Evolutionary conservation across 352 stramenopile genomes (phyloP).

Genomic region (Blastocystis sp.): DNA sequence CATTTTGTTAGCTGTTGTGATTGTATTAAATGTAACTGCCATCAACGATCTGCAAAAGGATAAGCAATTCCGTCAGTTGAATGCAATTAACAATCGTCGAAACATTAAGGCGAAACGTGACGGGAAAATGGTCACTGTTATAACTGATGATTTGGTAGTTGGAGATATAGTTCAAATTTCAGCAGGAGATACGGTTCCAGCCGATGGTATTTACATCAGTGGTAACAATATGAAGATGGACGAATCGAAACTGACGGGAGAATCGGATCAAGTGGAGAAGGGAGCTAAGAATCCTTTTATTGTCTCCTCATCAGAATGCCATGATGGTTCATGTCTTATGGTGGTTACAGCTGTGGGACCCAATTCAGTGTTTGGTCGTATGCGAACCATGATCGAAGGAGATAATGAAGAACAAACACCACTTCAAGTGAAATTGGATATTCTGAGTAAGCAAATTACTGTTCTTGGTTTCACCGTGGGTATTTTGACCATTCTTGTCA

Average conservation of each 20-base stretch:
- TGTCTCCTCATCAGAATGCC: conserved; percentile 84
- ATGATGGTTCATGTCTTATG: conserved; percentile 84
- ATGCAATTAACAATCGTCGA: conserved; percentile 78
- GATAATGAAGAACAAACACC: conserved; percentile 76
- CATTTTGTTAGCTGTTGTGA: conserved; percentile 82
- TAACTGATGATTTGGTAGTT: conserved; percentile 78
- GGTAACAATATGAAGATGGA: conserved; percentile 82
- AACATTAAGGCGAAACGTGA: conserved; percentile 80
- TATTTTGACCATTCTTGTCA: conserved; percentile 76
- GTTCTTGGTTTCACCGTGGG: conserved; percentile 78
- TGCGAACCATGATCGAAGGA: conserved; percentile 74
- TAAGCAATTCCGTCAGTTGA: conserved; percentile 80
- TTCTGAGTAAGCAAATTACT: conserved; percentile 79
- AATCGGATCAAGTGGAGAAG: conserved; percentile 82
- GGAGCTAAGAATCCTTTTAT: conserved; percentile 73
- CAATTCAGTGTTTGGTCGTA: conserved; percentile 84
- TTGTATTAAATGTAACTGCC: conserved; percentile 82
- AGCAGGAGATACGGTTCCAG: conserved; percentile 83
- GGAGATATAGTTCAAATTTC: conserved; percentile 79
- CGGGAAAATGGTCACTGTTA: conserved; percentile 60
- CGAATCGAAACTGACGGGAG: conserved; percentile 83
- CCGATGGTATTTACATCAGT: conserved; percentile 82
- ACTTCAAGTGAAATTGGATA: conserved; percentile 81
- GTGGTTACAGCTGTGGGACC: conserved; percentile 85
- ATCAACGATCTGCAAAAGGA: conserved; percentile 86